Conservation (phyloP, 2,329 filamentous ascomycete species). For the Apiospora malaysiana region DNA sequence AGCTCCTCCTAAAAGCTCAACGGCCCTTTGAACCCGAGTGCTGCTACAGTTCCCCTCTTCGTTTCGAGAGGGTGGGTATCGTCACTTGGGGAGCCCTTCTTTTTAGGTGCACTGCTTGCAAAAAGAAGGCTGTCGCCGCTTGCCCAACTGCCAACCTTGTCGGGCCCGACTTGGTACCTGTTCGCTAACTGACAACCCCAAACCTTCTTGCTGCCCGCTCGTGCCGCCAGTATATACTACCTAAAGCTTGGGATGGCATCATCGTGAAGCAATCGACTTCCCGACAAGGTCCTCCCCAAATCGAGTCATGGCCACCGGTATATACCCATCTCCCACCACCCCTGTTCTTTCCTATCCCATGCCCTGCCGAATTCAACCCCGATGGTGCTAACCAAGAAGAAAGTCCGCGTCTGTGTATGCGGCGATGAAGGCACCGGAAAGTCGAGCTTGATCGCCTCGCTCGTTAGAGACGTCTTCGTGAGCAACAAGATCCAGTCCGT, state of each 20-base stretch:
- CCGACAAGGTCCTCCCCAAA: not conserved
- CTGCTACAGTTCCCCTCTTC: not conserved
- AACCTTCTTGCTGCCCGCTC: slow-evolving; percentile 16
- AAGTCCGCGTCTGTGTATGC: slow-evolving; percentile 92
- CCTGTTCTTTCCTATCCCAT: not conserved
- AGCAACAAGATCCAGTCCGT: slow-evolving; percentile 94
- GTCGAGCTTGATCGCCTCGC: slow-evolving; percentile 89
- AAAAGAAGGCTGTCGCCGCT: not conserved
- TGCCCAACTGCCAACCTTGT: slow-evolving; percentile 3
- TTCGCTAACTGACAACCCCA: not conserved
- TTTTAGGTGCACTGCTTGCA: not conserved
- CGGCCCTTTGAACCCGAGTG: not conserved
- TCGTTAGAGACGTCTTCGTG: slow-evolving; percentile 97
- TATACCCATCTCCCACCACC: slow-evolving; percentile 19
- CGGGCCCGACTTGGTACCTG: slow-evolving; percentile 5
- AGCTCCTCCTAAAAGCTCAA: not conserved
- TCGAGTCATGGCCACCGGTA: slow-evolving; percentile 28
- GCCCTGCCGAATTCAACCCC: not conserved
- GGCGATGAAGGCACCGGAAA: slow-evolving; percentile 97
- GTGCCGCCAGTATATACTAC: not conserved
- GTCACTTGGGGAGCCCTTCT: not conserved
- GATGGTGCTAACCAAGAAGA: slow-evolving; percentile 21
- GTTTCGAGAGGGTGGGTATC: slow-evolving; percentile 10
- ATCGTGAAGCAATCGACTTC: slow-evolving; percentile 16
- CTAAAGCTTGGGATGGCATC: slow-evolving; percentile 26